Evolutionary conservation across 345 rosid genomes (phyloP).

Genomic region (Pugionium cornutum): DNA sequence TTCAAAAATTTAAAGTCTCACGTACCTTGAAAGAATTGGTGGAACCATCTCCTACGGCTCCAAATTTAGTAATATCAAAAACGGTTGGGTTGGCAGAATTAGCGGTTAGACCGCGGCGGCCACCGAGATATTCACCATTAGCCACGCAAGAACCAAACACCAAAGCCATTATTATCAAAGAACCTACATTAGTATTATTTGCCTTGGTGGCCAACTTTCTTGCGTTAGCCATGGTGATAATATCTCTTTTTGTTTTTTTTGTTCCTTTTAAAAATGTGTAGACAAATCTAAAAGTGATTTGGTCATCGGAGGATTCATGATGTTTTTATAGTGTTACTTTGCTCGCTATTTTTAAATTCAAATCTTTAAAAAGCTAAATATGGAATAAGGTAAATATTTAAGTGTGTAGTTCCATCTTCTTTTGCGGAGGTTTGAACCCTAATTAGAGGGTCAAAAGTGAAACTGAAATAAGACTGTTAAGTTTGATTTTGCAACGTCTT

Average conservation of each 20-base stretch:
- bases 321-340: conserved; percentile 13
- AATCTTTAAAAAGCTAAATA: no score
- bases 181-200: conserved; percentile 24
- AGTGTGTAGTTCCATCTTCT: conserved; percentile 29
- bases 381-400: background rate
- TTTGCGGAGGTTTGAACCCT: conserved; percentile 20
- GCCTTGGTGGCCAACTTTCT: conserved; percentile 32
- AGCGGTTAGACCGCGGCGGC: conserved; percentile 39
- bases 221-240: conserved; percentile 49
- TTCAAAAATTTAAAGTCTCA: no score
- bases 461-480: no score
- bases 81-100: conserved; percentile 20
- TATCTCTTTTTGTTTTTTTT: conserved; percentile 16
- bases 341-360: background rate
- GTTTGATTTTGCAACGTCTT: no score
- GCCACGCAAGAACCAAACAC: conserved; percentile 46
- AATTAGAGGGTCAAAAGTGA: no score
- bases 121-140: conserved; percentile 38
- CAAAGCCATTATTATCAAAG: conserved; percentile 34
- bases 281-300: conserved; percentile 28
- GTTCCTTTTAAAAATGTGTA: conserved; percentile 16
- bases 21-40: conserved; percentile 42
- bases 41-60: conserved; percentile 48
- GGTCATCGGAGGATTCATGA: conserved; percentile 10
- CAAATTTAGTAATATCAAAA: conserved; percentile 48